These are phyloP conservation scores for Aspergillus sclerotioniger DNA, from an alignment of 495 filamentous ascomycete species.

Conservation along the genomic window DNA sequence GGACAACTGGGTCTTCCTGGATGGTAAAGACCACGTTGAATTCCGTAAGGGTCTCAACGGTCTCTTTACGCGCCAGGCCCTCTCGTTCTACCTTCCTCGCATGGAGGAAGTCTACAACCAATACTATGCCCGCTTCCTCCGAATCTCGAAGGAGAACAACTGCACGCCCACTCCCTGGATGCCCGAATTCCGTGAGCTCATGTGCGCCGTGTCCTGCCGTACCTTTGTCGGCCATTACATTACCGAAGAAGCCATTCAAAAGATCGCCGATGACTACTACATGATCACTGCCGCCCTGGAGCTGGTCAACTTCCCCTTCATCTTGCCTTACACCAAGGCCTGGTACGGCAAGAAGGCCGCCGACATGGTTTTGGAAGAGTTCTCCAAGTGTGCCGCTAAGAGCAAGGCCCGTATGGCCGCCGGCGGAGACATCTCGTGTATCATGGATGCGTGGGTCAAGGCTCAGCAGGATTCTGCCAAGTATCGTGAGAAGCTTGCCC, in stretches of 20 bases:
- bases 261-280: conserved; percentile 96
- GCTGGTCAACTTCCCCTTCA: conserved; percentile 97
- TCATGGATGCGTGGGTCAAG: conserved; percentile 92
- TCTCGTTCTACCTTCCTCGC: conserved; percentile 84
- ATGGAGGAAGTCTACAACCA: conserved; percentile 88
- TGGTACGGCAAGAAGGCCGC: conserved; percentile 98
- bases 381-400: conserved; percentile 88
- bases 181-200: conserved; percentile 89
- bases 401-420: conserved; percentile 89
- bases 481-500: conserved; percentile 70
- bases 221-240: conserved; percentile 98
- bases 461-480: conserved; percentile 76
- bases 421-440: conserved; percentile 83
- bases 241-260: conserved; percentile 81
- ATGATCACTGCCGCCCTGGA: conserved; percentile 93
- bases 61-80: conserved; percentile 87
- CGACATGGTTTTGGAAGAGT: conserved; percentile 87
- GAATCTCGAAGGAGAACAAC: conserved; percentile 63
- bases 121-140: conserved; percentile 77
- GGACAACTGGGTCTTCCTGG: conserved; percentile 96
- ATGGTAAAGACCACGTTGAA: conserved; percentile 92
- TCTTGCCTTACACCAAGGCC: conserved; percentile 90
- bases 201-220: conserved; percentile 90
- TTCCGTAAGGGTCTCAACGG: conserved; percentile 96
- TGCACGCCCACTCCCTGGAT: conserved; percentile 83